Conservation (phyloP, 2,329 filamentous ascomycete genomes). For the Aurifilum marmelostoma region DNA sequence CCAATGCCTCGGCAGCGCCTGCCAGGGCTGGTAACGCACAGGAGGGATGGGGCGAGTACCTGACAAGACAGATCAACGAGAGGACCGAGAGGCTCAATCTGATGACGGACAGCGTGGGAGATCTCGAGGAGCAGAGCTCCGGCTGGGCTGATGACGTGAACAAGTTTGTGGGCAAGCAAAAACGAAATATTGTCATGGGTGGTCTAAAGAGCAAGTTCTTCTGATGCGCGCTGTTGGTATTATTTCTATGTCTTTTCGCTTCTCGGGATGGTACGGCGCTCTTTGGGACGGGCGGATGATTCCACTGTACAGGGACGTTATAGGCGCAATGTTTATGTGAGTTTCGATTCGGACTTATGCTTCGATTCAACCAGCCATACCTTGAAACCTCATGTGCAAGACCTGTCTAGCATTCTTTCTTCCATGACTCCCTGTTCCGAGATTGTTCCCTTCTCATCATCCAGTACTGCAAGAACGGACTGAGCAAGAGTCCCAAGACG, state of each 20-base stretch:
- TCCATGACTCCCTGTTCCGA: not conserved
- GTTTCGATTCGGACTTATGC: not conserved
- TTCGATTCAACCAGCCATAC: not conserved
- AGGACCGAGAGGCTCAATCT: slow-evolving; percentile 84
- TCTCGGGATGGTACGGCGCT: slow-evolving; percentile 3
- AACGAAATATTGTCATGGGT: slow-evolving; percentile 80
- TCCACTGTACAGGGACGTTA: not conserved
- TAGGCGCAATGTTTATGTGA: not conserved
- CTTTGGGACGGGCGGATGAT: not conserved
- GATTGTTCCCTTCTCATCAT: not conserved
- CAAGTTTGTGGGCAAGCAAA: slow-evolving; percentile 86
- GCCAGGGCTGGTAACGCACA: slow-evolving; percentile 39
- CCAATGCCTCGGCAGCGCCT: slow-evolving; percentile 19
- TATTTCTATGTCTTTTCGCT: not conserved
- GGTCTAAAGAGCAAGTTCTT: slow-evolving; percentile 64
- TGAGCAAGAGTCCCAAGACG: not conserved
- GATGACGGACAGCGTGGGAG: slow-evolving; percentile 83
- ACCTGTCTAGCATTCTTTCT: not conserved
- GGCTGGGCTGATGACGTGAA: slow-evolving; percentile 86
- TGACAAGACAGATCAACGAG: slow-evolving; percentile 86
- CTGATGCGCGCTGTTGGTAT: slow-evolving; percentile 20
- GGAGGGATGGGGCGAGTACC: slow-evolving; percentile 77
- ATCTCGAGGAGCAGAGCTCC: slow-evolving; percentile 76
- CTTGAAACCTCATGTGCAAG: not conserved
- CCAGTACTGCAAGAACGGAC: slow-evolving; percentile 2